Evolutionary conservation across 148 eudicot genomes (phyloP), one percentile per base, ranked within the genome.

Genomic region (Chenopodium album): DNA sequence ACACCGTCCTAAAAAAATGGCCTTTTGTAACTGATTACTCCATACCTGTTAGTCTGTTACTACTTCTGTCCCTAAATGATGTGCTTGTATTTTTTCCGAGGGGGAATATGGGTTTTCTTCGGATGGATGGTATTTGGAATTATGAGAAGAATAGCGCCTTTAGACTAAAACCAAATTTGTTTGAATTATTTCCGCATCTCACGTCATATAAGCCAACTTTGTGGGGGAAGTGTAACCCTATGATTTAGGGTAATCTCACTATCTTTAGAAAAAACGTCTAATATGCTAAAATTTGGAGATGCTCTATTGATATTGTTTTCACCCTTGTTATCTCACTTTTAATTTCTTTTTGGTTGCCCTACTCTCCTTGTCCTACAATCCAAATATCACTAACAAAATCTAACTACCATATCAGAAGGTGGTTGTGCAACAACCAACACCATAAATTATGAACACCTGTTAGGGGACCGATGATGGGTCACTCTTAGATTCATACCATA

Each of bases 371-470:
- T 74, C 79, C 68, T 83, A 65, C 23, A 66, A 75, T 64, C 37
- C 72, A 54, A 32, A 65, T 29, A 8, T 64, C 54, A 63, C 63
- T 72, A 62, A 78, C 59, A 82, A 28, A 9, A 50, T 76, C 71
- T 72, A 78, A 83, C 71, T 50, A 77, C 66, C 78, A 76, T 56
- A 72, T 83, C 85, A 70, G 11, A 71, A 78, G 81, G 71, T 78
- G 73, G 85, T 82, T 82, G 81, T 77, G 85, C 52, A 82, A 82
- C 85, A 60, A 78, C 77, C 71, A 82, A 82, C 78, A 78, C 82
- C 56, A 56, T 78, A 67, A 19, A 80, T 47, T 63, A 8, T 70
- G 31, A 32, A 26, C 76, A 52, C 68, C 50, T 75, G 64, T 81
- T 73, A 68, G 37, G 84, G 80, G 76, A 82, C 84, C 16, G 7